These are phyloP conservation scores for Kwoniella sp. DNA, from an alignment of 768 basidiomycete species.

Conservation along the genomic window DNA sequence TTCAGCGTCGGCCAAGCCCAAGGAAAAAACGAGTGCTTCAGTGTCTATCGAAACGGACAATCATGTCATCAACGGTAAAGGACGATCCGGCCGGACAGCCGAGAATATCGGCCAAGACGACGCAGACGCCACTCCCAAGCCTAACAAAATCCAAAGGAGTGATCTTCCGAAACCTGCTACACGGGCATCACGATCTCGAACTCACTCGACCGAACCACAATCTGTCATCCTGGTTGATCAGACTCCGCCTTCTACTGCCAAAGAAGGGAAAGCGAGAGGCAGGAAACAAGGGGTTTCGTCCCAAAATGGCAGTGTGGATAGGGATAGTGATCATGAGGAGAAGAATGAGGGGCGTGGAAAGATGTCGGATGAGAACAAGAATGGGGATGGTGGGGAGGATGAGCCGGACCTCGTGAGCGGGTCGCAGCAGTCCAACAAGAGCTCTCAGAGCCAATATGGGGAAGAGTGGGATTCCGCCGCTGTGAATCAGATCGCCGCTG, in stretches of 20 bases:
- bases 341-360: background rate
- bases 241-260: background rate
- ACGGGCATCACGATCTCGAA: background rate
- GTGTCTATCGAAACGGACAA: no score
- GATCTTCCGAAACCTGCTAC: background rate
- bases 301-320: background rate
- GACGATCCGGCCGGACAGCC: no score
- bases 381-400: no score
- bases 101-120: background rate
- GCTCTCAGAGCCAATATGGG: background rate
- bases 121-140: background rate
- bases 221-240: background rate
- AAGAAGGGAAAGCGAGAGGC: background rate
- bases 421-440: background rate
- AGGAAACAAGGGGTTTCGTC: no score
- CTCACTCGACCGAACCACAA: background rate
- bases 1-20: no score
- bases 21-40: no score
- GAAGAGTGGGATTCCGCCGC: background rate
- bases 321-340: background rate
- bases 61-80: no score
- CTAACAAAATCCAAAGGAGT: background rate
- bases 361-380: background rate
- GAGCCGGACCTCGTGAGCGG: background rate
- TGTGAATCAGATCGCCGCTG: background rate